phyloP scores from a whole-genome alignment of 352 stramenopile species.

The Phytophthora sp. region DNA sequence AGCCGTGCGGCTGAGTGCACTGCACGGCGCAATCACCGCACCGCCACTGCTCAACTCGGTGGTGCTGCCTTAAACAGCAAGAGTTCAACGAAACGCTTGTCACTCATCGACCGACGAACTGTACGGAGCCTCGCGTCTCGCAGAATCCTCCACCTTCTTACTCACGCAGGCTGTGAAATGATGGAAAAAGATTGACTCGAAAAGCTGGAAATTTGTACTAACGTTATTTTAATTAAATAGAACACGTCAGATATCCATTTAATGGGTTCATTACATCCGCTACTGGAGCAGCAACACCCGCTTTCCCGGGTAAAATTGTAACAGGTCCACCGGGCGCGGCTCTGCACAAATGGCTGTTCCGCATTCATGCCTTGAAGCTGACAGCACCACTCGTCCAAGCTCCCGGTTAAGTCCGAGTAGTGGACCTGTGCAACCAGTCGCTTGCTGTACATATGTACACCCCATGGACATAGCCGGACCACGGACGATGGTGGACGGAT shows the following conservation, averaged over 20 bases:
- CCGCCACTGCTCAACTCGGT: neutral
- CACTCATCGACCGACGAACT: neutral
- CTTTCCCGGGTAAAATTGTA: constrained; percentile 14
- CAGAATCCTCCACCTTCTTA: constrained; percentile 13
- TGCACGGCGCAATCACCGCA: constrained; percentile 14
- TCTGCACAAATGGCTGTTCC: constrained; percentile 12
- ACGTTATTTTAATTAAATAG: no score
- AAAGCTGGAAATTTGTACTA: constrained; percentile 1
- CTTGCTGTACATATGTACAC: constrained; percentile 20
- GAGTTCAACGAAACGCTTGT: neutral
- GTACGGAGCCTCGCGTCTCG: constrained; percentile 7
- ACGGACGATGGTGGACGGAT: neutral
- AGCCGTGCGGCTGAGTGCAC: constrained; percentile 17
- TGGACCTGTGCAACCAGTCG: constrained; percentile 7
- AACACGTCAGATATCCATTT: constrained; percentile 1
- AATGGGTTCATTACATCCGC: neutral
- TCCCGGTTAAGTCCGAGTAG: constrained; percentile 12
- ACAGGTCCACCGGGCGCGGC: constrained; percentile 13
- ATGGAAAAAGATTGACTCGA: constrained; percentile 11
- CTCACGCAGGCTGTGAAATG: constrained; percentile 2
- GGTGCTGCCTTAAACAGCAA: neutral
- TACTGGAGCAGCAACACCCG: neutral
- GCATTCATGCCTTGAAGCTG: constrained; percentile 7
- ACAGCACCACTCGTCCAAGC: constrained; percentile 10
- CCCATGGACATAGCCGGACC: neutral